Conservation (phyloP, 129 eudicot species). For the Helianthus tuberosus region DNA sequence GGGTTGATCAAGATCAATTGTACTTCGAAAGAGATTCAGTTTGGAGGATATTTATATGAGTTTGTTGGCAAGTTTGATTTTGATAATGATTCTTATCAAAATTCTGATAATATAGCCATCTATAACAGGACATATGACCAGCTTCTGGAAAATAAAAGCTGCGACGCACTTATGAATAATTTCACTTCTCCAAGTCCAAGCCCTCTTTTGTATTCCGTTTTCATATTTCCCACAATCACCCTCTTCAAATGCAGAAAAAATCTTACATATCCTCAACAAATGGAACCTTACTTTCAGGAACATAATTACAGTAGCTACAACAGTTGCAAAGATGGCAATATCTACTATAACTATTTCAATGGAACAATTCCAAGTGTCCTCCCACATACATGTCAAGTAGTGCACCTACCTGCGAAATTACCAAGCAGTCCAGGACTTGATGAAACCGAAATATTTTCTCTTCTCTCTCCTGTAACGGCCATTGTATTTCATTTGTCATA, state of each 20-base stretch:
- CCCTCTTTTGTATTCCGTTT: slow-evolving; percentile 19
- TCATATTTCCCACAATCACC: slow-evolving; percentile 13
- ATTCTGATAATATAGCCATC: background rate
- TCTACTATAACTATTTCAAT: slow-evolving; percentile 1
- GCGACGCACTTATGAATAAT: slow-evolving; percentile 9
- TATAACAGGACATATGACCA: background rate
- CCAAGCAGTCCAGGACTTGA: background rate
- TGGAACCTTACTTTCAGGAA: background rate
- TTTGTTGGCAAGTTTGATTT: background rate
- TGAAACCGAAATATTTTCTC: slow-evolving; percentile 9
- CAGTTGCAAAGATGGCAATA: background rate
- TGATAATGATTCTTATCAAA: too few species aligned
- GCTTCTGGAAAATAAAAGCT: background rate
- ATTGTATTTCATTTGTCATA: slow-evolving; percentile 19
- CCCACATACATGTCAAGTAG: slow-evolving; percentile 5
- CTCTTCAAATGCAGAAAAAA: slow-evolving; percentile 31
- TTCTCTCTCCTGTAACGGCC: background rate
- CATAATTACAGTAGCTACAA: background rate
- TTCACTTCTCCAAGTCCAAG: slow-evolving; percentile 19
- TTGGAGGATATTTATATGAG: background rate
- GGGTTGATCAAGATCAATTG: slow-evolving; percentile 22
- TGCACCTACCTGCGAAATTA: background rate
- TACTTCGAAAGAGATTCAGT: background rate
- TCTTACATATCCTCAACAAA: background rate
- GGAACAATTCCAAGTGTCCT: slow-evolving; percentile 1